Evolutionary conservation across 139 green algal genomes (phyloP).

Genomic region (Chlorella sp.): DNA sequence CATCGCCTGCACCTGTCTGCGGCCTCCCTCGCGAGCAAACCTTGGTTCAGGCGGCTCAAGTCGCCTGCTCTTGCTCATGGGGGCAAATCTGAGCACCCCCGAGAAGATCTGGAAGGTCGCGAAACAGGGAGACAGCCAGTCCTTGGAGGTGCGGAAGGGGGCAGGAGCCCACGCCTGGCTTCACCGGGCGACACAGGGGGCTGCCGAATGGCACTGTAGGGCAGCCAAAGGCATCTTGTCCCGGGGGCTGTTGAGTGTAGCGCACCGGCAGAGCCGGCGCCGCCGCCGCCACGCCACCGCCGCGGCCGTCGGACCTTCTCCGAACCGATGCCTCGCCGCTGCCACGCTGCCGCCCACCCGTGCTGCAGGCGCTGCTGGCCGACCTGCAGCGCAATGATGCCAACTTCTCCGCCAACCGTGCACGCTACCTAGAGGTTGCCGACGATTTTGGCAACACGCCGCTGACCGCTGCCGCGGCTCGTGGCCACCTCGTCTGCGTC

Average conservation of each 20-base stretch:
- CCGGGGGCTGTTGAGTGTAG: no score
- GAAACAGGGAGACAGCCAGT: neutral
- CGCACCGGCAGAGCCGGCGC: neutral
- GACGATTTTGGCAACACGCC: conserved; percentile 45
- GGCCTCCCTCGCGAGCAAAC: neutral
- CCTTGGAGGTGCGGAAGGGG: neutral
- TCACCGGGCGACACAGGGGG: neutral
- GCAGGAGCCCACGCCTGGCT: neutral
- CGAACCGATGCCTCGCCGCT: no score
- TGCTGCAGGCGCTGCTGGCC: conserved; percentile 21
- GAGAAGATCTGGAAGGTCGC: conserved; percentile 36
- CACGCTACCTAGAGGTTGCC: conserved; percentile 16
- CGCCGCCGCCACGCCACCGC: neutral
- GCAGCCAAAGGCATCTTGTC: no score
- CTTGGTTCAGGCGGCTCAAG: neutral
- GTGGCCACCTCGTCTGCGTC: conserved; percentile 15
- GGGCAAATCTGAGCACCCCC: conserved; percentile 9
- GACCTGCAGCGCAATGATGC: conserved; percentile 29
- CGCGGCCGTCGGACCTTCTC: no score
- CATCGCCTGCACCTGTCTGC: neutral
- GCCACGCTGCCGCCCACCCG: neutral
- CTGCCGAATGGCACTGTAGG: no score
- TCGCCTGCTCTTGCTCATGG: neutral
- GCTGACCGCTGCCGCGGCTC: conserved; percentile 27
- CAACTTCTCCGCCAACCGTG: conserved; percentile 14